These are phyloP conservation scores for Hypericum perforatum DNA, from an alignment of 345 rosid species.

Conservation along the genomic window DNA sequence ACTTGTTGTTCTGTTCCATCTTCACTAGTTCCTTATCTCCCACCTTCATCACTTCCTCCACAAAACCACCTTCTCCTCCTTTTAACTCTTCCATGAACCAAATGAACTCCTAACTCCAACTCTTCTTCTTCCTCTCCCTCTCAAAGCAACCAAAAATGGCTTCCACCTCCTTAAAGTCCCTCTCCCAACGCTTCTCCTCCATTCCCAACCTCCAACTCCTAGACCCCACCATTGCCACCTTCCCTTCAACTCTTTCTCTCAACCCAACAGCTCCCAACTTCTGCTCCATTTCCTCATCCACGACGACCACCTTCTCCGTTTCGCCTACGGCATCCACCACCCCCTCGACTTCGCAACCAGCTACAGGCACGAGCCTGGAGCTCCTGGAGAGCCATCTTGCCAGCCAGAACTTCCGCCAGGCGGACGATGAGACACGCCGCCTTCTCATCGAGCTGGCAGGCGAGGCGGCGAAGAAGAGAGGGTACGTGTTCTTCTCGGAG, in stretches of 20 bases:
- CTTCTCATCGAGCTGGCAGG: conserved; percentile 72
- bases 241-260: conserved; percentile 25
- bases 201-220: too few relatives aligned
- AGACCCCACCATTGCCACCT: conserved; percentile 23
- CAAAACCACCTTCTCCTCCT: too few relatives aligned
- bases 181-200: conserved; percentile 32
- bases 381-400: conserved; percentile 53
- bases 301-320: conserved; percentile 25
- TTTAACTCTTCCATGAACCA: too few relatives aligned
- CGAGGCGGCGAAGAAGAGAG: conserved; percentile 63
- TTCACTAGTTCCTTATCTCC: too few relatives aligned
- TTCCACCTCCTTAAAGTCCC: conserved; percentile 3
- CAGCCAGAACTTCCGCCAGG: conserved; percentile 57
- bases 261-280: neutral
- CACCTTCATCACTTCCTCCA: too few relatives aligned
- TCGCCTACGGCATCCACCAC: conserved; percentile 21
- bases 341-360: conserved; percentile 9
- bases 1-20: too few relatives aligned
- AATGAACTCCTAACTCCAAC: too few relatives aligned
- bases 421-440: conserved; percentile 86
- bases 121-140: too few relatives aligned
- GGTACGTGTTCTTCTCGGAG: conserved; percentile 95
- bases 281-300: conserved; percentile 11
- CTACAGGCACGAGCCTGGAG: conserved; percentile 22
- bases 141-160: too few relatives aligned